phyloP scores from a whole-genome alignment of 108 stramenopile species.

The Ochromonas danica region DNA sequence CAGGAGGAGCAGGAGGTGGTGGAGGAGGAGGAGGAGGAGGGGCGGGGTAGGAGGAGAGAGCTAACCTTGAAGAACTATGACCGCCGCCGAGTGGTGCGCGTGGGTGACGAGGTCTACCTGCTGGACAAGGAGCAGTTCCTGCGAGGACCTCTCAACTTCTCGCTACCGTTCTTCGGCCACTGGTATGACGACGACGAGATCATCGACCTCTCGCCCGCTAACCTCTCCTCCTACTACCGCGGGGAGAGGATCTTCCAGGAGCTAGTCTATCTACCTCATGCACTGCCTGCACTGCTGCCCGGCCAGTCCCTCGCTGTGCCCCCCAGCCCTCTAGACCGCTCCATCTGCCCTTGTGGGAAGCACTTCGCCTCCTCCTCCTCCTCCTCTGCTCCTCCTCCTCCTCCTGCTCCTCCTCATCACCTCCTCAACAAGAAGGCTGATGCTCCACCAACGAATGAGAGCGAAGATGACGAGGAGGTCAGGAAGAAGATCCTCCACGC shows the following conservation, averaged over 20 bases:
- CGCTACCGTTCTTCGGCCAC: not conserved
- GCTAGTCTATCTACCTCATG: not conserved
- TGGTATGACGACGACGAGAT: conserved; percentile 1
- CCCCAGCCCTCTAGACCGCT: not conserved
- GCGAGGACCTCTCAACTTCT: not conserved
- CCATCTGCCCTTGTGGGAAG: not conserved
- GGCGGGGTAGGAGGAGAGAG: no score
- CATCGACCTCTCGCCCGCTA: not conserved
- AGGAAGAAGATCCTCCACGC: no score
- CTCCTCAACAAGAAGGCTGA: not conserved
- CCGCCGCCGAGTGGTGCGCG: not conserved
- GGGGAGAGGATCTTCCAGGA: not conserved
- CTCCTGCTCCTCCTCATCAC: not conserved
- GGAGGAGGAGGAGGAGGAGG: no score
- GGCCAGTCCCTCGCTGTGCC: not conserved
- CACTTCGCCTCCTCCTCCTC: not conserved
- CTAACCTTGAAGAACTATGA: not conserved
- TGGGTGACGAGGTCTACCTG: not conserved
- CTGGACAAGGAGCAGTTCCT: not conserved
- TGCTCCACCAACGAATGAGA: no score
- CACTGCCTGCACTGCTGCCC: not conserved
- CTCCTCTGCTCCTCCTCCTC: not conserved
- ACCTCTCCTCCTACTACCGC: not conserved
- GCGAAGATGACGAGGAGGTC: no score
- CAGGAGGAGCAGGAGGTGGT: no score